Evolutionary conservation across 1,284 basidiomycete genomes (phyloP).

Genomic region (Heliocybe sulcata): DNA sequence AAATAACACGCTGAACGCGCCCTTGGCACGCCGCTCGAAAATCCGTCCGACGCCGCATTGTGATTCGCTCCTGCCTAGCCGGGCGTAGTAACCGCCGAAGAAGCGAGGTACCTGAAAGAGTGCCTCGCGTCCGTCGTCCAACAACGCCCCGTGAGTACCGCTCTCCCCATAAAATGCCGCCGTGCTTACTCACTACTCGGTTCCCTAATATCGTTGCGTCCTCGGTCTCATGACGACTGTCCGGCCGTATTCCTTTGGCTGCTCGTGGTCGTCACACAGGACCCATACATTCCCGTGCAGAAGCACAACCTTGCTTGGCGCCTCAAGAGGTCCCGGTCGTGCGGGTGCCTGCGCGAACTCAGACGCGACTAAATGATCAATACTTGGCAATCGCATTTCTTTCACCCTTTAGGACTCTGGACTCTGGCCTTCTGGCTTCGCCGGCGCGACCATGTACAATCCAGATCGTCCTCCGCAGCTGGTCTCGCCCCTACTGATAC

Average conservation of each 20-base stretch:
- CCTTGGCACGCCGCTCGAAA: no score
- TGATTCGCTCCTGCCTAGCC: neutral
- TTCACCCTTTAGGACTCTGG: no score
- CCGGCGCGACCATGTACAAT: no score
- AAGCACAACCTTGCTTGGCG: slow-evolving; percentile 31
- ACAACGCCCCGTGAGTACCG: neutral
- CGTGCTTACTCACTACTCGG: no score
- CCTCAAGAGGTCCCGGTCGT: slow-evolving; percentile 31
- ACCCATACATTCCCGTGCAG: slow-evolving; percentile 26
- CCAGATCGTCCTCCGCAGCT: no score
- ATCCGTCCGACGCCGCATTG: slow-evolving; percentile 8
- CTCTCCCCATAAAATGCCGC: neutral
- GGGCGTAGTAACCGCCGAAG: neutral
- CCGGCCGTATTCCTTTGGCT: neutral
- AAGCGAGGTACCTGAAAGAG: neutral
- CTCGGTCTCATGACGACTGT: no score
- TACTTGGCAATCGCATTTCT: no score
- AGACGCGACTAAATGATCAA: neutral
- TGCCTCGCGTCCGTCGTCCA: neutral
- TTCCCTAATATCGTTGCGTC: neutral
- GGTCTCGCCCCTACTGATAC: no score
- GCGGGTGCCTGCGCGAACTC: slow-evolving; percentile 27
- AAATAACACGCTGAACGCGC: no score
- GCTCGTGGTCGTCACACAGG: slow-evolving; percentile 16
- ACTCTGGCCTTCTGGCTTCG: no score